phyloP scores from a whole-genome alignment of 306 rosid species.

The Cucurbita maxima region DNA sequence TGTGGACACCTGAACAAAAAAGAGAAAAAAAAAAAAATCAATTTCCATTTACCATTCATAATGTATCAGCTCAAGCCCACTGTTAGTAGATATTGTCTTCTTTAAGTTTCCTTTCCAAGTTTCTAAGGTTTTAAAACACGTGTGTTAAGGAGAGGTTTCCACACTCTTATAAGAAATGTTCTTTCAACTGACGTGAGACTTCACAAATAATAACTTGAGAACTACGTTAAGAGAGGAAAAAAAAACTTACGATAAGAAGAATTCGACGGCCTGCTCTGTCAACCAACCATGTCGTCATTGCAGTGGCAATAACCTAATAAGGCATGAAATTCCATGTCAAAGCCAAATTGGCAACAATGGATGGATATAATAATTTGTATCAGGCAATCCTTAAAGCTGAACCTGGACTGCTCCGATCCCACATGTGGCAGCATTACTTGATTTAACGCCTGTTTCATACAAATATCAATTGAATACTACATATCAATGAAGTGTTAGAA shows the following conservation, averaged over 20 bases:
- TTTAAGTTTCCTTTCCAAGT: no score
- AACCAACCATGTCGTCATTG: constrained; percentile 59
- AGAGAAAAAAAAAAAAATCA: not conserved
- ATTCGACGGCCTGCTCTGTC: constrained; percentile 72
- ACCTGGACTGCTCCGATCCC: constrained; percentile 73
- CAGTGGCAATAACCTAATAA: constrained; percentile 54
- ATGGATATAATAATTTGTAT: not conserved
- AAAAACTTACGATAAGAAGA: constrained; percentile 40
- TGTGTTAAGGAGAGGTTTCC: no score
- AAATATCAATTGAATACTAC: not conserved
- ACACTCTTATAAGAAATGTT: no score
- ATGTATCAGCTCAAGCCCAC: no score
- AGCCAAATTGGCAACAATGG: not conserved
- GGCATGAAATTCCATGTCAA: not conserved
- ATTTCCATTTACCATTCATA: not conserved
- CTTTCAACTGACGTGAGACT: no score
- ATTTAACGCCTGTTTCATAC: constrained; percentile 38
- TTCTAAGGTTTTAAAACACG: no score
- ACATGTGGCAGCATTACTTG: constrained; percentile 48
- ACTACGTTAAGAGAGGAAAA: not conserved
- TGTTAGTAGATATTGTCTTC: no score
- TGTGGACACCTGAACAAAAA: constrained; percentile 38
- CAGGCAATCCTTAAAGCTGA: not conserved
- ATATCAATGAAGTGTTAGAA: not conserved
- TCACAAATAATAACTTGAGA: no score